A percentile compares a stretch with the other conserved stretches of the same genome.
phyloP scores from a whole-genome alignment of 2,329 filamentous ascomycete genomes.

The Sclerotinia glacialis region DNA sequence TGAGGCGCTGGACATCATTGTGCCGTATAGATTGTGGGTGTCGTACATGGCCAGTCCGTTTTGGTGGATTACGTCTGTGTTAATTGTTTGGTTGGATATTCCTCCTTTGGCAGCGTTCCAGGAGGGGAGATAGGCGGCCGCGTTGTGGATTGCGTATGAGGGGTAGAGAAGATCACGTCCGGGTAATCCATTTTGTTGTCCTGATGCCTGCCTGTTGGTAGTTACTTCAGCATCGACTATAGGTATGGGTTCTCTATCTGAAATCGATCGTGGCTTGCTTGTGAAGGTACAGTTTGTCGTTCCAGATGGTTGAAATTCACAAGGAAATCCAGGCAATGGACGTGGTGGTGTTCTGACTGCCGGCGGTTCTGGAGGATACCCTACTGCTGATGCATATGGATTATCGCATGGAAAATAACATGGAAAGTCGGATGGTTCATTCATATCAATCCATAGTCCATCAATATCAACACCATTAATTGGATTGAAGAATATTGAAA shows the following conservation, averaged over 20 bases:
- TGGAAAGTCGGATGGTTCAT: constrained; percentile 51
- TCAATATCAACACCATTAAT: constrained; percentile 70
- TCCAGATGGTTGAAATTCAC: constrained; percentile 60
- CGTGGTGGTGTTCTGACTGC: constrained; percentile 62
- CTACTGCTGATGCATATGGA: constrained; percentile 42
- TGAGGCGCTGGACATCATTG: constrained; percentile 69
- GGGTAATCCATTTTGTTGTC: constrained; percentile 55
- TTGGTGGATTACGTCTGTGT: constrained; percentile 65
- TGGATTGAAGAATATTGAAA: constrained; percentile 61
- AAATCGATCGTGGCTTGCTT: constrained; percentile 27
- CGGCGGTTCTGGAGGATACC: constrained; percentile 60
- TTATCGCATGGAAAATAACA: constrained; percentile 56
- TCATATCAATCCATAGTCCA: constrained; percentile 75
- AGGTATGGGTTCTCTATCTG: not conserved
- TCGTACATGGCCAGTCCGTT: constrained; percentile 69
- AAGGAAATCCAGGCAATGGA: constrained; percentile 66
- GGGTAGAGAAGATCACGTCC: constrained; percentile 63
- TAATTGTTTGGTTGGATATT: constrained; percentile 58
- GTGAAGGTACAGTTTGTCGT: constrained; percentile 39
- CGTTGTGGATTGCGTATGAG: constrained; percentile 64
- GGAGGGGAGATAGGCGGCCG: constrained; percentile 48
- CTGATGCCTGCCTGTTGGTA: constrained; percentile 31
- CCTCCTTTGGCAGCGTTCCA: constrained; percentile 47
- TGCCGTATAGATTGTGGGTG: constrained; percentile 74
- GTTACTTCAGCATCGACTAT: not conserved